Conservation (phyloP, 179 eudicot species). For the Beta lomatogona region DNA sequence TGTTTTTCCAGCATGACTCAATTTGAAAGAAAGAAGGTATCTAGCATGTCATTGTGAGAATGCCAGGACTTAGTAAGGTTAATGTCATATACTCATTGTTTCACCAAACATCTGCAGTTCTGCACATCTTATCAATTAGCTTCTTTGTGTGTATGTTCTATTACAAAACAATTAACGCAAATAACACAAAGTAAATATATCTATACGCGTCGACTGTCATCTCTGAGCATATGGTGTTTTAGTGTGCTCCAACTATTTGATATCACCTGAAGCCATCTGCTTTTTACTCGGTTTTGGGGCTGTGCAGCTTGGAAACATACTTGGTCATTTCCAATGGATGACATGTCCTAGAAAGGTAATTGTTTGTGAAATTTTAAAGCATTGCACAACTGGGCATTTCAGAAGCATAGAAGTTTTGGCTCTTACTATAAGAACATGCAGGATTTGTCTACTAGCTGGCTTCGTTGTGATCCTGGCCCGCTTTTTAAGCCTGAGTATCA, state of each 20-base stretch:
- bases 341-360: slow-evolving; percentile 91
- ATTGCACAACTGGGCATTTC: neutral
- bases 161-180: too few species aligned
- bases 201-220: too few species aligned
- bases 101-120: too few species aligned
- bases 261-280: slow-evolving; percentile 45
- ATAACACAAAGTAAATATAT: too few species aligned
- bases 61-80: too few species aligned
- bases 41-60: too few species aligned
- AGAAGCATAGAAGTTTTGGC: neutral
- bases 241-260: slow-evolving; percentile 11
- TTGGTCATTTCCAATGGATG: slow-evolving; percentile 83
- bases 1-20: too few species aligned
- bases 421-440: slow-evolving; percentile 13
- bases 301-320: slow-evolving; percentile 69
- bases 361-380: slow-evolving; percentile 36
- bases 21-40: too few species aligned
- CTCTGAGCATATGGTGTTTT: neutral
- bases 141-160: too few species aligned
- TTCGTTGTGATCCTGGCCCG: slow-evolving; percentile 88
- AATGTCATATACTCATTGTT: too few species aligned
- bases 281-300: neutral
- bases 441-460: slow-evolving; percentile 97
- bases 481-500: slow-evolving; percentile 69
- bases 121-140: too few species aligned